Base-by-base conservation (phyloP, 2,329 filamentous ascomycete genomes). In the Fusarium sp. region DNA sequence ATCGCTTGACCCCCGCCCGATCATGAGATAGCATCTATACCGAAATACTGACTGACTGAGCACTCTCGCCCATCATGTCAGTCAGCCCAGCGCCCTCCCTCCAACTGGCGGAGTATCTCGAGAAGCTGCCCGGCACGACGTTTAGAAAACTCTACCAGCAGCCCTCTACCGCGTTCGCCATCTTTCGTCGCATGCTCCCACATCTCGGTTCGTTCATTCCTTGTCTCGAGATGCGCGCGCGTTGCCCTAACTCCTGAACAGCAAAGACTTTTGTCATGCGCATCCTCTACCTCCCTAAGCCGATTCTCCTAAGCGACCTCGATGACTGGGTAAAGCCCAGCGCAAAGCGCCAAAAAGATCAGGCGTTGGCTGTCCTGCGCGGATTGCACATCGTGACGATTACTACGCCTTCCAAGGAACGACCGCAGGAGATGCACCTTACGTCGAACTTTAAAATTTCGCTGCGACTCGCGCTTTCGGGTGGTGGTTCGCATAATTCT, bases 211-310 rank as follows among this genome's bases (percentile, higher is more conserved):
- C 77, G 84, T 70, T 43, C 42, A 12, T 15, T 11, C 22, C 30
- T 8, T 9, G 9, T 16, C 10, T 12, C 24, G 10, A 15, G 27
- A 42, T 50, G 29, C 43, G n/a, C 44, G 49, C 32, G 52, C 32
- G 32, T 11, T n/a, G 16, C 6, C 38, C 67, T 70, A 58, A 70
- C 43, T 22, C 24, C 38, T 45, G 20, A 11, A 14, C 38, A 93
- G 95, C 96, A 74, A 98, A 99, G 86, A 94, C 91, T 18, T 92
- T 99, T 77, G 95, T 99, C 66, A 97, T 98, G 91, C 92, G 93
- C 42, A 90, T 99, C 76, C 89, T 99, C 6, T 99, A 97, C 83
- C 92, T 97, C 84, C 92, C 93, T 43, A 86, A 88, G 14, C 93
- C 96, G 1, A 88, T 98, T 70, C 88, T 89, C 4, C 87, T 93